Evolutionary conservation across 2,329 filamentous ascomycete species (phyloP).

Genomic region (Arthrobotrys musiformis): DNA sequence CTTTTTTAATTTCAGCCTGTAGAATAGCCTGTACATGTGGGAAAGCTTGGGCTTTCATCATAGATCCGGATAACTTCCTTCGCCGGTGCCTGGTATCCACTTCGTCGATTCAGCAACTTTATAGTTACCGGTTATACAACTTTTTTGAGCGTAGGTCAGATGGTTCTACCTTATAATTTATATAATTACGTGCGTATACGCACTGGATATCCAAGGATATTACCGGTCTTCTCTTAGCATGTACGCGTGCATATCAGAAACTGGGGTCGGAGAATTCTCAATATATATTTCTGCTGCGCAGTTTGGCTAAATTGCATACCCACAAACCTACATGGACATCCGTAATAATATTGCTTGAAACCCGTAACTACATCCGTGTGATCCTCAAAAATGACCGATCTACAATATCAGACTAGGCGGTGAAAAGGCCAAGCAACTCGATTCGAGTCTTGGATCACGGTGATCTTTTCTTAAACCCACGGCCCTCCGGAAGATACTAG

Average conservation of each 20-base stretch:
- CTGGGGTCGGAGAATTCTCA: conserved; percentile 31
- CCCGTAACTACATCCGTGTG: too few species aligned
- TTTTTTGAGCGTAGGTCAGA: neutral
- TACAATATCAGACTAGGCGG: neutral
- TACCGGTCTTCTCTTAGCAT: neutral
- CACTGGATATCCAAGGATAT: neutral
- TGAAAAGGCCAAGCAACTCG: neutral
- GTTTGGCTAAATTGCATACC: conserved; percentile 42
- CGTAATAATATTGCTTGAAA: neutral
- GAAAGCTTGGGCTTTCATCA: conserved; percentile 28
- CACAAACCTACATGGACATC: neutral
- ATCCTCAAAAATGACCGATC: too few species aligned
- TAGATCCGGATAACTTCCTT: neutral
- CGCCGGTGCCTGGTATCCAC: neutral
- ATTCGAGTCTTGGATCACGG: conserved; percentile 11
- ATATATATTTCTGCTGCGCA: neutral
- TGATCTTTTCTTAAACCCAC: neutral
- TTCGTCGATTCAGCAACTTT: neutral
- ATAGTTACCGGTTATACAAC: neutral
- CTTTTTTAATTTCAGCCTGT: conserved; percentile 48
- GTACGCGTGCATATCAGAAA: neutral
- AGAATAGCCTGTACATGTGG: conserved; percentile 23
- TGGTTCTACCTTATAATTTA: too few species aligned
- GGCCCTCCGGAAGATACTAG: too few species aligned
- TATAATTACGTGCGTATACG: too few species aligned